Evolutionary conservation across 345 rosid genomes (phyloP).

Genomic region (Orychophragmus violaceus): DNA sequence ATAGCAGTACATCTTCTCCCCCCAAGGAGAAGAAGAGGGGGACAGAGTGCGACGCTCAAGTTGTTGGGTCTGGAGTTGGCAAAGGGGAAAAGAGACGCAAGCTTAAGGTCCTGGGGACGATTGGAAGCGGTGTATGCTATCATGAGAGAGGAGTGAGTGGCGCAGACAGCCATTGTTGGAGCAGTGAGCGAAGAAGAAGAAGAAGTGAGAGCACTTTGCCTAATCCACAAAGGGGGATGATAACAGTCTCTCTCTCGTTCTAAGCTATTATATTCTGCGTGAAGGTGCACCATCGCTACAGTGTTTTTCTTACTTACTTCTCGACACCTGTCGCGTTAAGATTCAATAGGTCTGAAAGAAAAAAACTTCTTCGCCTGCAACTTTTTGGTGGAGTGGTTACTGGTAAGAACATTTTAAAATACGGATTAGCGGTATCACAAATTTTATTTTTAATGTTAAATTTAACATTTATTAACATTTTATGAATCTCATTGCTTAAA

Average conservation of each 20-base stretch:
- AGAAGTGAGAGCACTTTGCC: background rate
- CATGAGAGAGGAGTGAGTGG: conserved; percentile 46
- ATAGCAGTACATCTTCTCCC: conserved; percentile 13
- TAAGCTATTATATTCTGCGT: conserved; percentile 3
- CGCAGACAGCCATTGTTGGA: conserved; percentile 52
- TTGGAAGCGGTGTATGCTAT: conserved; percentile 43
- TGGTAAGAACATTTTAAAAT: no score
- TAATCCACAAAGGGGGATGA: conserved; percentile 24
- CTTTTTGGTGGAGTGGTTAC: no score
- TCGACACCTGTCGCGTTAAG: background rate
- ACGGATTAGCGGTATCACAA: no score
- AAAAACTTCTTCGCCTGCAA: no score
- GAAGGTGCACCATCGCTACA: background rate
- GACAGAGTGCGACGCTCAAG: conserved; percentile 28
- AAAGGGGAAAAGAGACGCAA: conserved; percentile 45
- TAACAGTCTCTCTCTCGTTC: background rate
- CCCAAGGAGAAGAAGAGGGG: conserved; percentile 36
- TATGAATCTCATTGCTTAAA: no score
- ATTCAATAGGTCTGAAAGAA: no score
- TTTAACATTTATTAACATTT: no score
- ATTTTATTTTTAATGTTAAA: no score
- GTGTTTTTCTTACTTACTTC: background rate
- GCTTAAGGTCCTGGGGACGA: conserved; percentile 45
- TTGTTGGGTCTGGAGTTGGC: conserved; percentile 45
- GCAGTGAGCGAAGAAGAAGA: background rate